Base-by-base conservation (phyloP, 2,329 filamentous ascomycete genomes). In the Fusarium torreyae region DNA sequence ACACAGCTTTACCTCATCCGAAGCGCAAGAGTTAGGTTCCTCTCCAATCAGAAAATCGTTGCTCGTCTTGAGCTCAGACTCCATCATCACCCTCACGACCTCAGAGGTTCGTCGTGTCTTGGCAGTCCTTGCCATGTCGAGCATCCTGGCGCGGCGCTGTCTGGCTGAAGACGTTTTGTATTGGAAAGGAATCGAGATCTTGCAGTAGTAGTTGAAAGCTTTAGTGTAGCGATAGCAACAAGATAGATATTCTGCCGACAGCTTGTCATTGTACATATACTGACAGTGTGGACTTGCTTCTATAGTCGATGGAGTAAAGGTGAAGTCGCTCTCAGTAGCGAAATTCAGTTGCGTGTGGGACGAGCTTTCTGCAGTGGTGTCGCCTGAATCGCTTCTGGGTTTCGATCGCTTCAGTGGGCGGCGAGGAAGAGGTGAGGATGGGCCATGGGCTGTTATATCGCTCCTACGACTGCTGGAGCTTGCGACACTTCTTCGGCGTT, bases 41-140 rank as follows among this genome's bases (percentile, higher is more conserved):
- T 42, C 34, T 28, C 24, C 15, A 18, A 4, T 34, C 5, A 48
- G 15, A 24, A 42, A 36, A 7, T 43, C 52, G 3, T 20, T 31
- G 28, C 42, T 60, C 6, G 5, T 14, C 8, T 36, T 28, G 7
- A 60, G 57, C 7, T 60, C 57, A 48, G 22, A 36, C 7, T 60
- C 57, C 15, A 60, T 34, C 28, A 60, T 36, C 4, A 36, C 20
- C 6, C n/a, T 40, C 14, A 48, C 52, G 0, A 48, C 10, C 28
- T 48, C 42, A 36, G 4, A 36, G 0, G 15, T 14, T n/a, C 15
- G 40, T 36, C 20, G 28, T 14, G 36, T 24, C n/a, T 17, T 48
- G 2, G 57, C 52, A 36, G 14, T 31, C 8, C 57, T 57, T 18
- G 57, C 52, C 28, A 57, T 36, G 6, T 57, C 42, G 2, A 60